Conservation (phyloP, 768 basidiomycete genomes). For the Termitomyces sp. region DNA sequence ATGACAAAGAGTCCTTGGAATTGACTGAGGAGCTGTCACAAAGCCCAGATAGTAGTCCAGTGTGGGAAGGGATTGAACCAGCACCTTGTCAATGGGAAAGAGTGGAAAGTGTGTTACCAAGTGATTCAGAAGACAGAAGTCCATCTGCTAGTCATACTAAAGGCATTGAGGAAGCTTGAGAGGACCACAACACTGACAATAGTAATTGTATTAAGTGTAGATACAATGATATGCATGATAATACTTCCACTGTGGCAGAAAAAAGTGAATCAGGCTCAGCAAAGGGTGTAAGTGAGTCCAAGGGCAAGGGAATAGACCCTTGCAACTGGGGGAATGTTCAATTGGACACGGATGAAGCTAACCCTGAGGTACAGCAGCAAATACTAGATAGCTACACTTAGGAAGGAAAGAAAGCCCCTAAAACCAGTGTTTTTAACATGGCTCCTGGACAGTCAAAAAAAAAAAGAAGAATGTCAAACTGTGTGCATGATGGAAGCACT, state of each 20-base stretch:
- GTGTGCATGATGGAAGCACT: not conserved
- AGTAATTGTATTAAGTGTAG: not conserved
- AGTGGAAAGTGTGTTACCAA: not conserved
- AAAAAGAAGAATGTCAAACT: not conserved
- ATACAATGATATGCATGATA: no score
- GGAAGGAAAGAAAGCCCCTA: not conserved
- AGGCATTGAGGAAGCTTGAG: not conserved
- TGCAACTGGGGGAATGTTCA: not conserved
- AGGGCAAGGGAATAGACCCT: not conserved
- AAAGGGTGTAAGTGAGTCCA: no score
- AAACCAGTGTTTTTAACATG: no score
- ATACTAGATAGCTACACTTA: not conserved
- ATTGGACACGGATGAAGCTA: not conserved
- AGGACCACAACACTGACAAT: not conserved
- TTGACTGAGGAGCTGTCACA: not conserved
- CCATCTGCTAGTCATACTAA: not conserved
- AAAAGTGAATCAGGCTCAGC: no score
- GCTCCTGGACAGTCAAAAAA: no score
- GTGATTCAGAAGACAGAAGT: not conserved
- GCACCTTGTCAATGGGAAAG: not conserved
- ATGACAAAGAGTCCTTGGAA: no score
- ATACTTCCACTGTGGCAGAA: no score
- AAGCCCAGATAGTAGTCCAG: fast-evolving
- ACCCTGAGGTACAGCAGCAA: not conserved
- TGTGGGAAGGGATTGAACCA: not conserved